A percentile compares a stretch with the other conserved stretches of the same genome.
Conservation (phyloP, 306 rosid species). For the Quercus rubra region DNA sequence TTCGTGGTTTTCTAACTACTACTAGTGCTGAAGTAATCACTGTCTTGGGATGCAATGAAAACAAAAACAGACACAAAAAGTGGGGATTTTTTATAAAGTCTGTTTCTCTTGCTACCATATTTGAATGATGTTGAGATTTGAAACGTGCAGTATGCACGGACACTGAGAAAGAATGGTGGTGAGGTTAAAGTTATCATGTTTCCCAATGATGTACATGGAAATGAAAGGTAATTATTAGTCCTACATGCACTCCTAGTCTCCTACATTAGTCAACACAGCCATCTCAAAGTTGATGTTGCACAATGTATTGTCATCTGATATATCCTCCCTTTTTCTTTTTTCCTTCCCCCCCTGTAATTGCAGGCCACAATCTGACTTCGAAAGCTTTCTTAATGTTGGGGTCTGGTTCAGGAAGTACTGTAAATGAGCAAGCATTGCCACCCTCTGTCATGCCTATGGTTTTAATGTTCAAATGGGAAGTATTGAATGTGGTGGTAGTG, state of each 20-base stretch:
- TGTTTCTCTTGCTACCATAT: neutral
- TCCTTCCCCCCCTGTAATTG: neutral
- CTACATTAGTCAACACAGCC: neutral
- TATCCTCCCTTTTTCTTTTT: neutral
- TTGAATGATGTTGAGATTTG: constrained; percentile 6
- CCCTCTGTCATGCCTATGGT: neutral
- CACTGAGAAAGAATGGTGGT: constrained; percentile 73
- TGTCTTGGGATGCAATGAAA: neutral
- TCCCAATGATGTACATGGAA: constrained; percentile 71
- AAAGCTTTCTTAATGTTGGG: constrained; percentile 81
- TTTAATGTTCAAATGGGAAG: neutral
- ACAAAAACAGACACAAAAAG: neutral
- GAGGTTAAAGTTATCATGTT: constrained; percentile 61
- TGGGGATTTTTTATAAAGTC: neutral
- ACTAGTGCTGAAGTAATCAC: neutral
- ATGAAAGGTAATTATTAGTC: constrained; percentile 57
- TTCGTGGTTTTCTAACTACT: neutral
- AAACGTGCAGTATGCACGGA: constrained; percentile 71
- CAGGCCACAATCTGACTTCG: constrained; percentile 94
- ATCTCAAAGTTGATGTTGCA: neutral
- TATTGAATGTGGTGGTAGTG: neutral
- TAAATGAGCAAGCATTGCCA: constrained; percentile 33
- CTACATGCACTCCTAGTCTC: neutral
- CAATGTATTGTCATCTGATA: constrained; percentile 13
- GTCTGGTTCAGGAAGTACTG: constrained; percentile 80